phyloP scores from a whole-genome alignment of 495 filamentous ascomycete species.

The Penicillium atrosanguineum region DNA sequence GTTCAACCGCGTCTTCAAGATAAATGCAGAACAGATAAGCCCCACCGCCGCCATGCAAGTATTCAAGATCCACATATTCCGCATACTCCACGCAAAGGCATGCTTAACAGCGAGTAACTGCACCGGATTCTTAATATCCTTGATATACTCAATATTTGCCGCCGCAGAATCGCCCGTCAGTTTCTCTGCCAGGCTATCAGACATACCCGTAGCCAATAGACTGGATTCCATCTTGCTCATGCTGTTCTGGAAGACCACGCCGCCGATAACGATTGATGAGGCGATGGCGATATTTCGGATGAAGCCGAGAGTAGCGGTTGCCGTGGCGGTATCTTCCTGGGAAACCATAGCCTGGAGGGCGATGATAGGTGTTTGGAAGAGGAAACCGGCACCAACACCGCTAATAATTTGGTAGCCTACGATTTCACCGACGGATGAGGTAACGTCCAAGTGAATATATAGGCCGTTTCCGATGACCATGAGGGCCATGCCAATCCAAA shows the following conservation, averaged over 20 bases:
- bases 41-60: conserved; percentile 50
- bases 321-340: conserved; percentile 69
- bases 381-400: conserved; percentile 50
- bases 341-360: conserved; percentile 72
- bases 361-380: conserved; percentile 65
- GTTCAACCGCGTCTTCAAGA: conserved; percentile 49
- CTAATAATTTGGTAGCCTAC: conserved; percentile 60
- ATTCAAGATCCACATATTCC: conserved; percentile 63
- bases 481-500: conserved; percentile 47
- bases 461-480: conserved; percentile 53
- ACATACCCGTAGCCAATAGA: conserved; percentile 48
- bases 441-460: conserved; percentile 44
- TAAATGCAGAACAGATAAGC: conserved; percentile 52
- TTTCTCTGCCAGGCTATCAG: conserved; percentile 28
- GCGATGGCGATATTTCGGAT: conserved; percentile 69
- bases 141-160: conserved; percentile 49
- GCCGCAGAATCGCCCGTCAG: conserved; percentile 50
- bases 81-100: conserved; percentile 58
- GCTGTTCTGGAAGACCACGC: conserved; percentile 71
- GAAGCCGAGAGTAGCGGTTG: conserved; percentile 74
- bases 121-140: conserved; percentile 37
- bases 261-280: conserved; percentile 72
- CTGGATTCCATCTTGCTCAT: conserved; percentile 43
- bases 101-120: conserved; percentile 48
- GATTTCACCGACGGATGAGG: conserved; percentile 41